Evolutionary conservation across 352 stramenopile genomes (phyloP), one percentile per base, ranked within the genome.

Genomic region (Phytophthora multivora): DNA sequence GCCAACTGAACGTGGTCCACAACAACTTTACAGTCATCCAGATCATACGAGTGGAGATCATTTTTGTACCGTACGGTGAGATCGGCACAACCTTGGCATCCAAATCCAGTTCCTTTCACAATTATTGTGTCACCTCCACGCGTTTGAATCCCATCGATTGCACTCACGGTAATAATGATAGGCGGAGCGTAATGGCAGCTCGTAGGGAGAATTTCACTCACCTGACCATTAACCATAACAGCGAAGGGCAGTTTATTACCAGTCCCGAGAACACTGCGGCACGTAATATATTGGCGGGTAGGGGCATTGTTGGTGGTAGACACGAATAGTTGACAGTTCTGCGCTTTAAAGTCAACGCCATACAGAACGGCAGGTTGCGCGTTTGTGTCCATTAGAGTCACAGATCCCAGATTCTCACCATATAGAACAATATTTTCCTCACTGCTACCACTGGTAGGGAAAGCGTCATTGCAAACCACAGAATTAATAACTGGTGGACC

Each of bases 81-180:
- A 2, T 58, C 50, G 9, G 73, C 50, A 40, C 69, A 69, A 0
- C 73, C 73, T 39, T 74, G 64, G 10, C 59, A 61, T 21, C 79
- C 79, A 53, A 87, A 87, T 13, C 72, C 72, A 11, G 67, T 70
- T 10, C 79, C 79, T 19, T 73, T 81, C 9, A 89, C 48, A 8
- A 75, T 4, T 7, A 89, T 38, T 2, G 15, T 47, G 11, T 85
- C 58, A 8, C 52, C 55, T 8, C 79, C 79, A 5, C 23, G 21
- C 0, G 75, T 89, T 12, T 55, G 50, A 25, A 89, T 52, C 12
- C 60, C 65, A 3, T 26, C 28, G 1, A 16, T 13, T 9, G 45
- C 21, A 25, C 18, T 42, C 47, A 76, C 36, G 31, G 23, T n/a
- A 15, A 49, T 48, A 16, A 86, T 58, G 6, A 49, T 63, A 16